Evolutionary conservation across 106 monocot species (phyloP), one percentile per base, ranked within the genome.

Genomic region (Dendrobium chrysotoxum): DNA sequence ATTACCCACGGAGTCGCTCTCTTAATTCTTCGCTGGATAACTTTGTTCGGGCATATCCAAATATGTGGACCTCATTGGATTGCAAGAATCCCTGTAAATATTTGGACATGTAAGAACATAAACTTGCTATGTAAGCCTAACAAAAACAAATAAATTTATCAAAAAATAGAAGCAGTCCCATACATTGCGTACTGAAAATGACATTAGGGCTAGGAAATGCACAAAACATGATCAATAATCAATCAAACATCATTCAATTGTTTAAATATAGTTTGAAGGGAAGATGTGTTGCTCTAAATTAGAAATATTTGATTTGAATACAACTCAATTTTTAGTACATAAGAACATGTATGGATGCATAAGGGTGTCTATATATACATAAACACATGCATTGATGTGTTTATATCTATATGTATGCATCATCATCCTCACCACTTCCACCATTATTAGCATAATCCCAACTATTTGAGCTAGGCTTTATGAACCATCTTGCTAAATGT

Each of bases 41-140:
- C 72, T 97, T 94, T 77, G 97, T 85, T 85, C 97, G 85, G 23
- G 97, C 97, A 89, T 97, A 97, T 76, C 97, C 97, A 86, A 97
- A 94, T 79, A 97, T 97, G 79, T 89, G 92, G 26, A 97, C 94
- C 81, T 97, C 97, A 84, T 83, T 79, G 45, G 94, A 73, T 81
- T 84, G 83, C 54, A 97, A 72, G 75, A 97, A 97, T 78, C 94
- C 92, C 97, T 97, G 68, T 28, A 53, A 25, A 85, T 80, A 77
- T 80, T 18, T 57, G 40, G 74, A 55, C 10, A 74, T 0, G 35
- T 25, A 70, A 77, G 53, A n/a, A 25, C 78, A 53, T 65, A 58
- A 25, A 47, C 21, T 26, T 47, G 26, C 6, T 16, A 25, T 28
- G 12, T 50, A 28, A 41, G 28, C 76, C 28, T 26, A 28, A 26